A percentile compares a stretch with the other conserved stretches of the same genome.
These are phyloP conservation scores for Albugo laibachii DNA, from an alignment of 352 stramenopile species.

Conservation along the genomic window DNA sequence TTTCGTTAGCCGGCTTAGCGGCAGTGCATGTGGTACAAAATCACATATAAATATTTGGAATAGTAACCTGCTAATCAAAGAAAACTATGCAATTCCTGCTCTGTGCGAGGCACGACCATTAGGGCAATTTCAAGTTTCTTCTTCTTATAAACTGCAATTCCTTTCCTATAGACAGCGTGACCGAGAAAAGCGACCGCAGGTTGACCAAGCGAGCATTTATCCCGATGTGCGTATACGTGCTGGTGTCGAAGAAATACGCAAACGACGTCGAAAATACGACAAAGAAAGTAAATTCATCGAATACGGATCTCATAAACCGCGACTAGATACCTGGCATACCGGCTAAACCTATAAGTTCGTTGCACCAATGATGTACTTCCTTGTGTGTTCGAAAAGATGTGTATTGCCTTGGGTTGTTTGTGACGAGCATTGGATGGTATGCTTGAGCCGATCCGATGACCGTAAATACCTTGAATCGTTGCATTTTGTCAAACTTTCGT, in stretches of 20 bases:
- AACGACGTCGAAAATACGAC: conserved; percentile 20
- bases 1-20: conserved; percentile 10
- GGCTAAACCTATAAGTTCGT: conserved; percentile 17
- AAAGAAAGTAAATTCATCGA: conserved; percentile 14
- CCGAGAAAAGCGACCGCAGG: conserved; percentile 10
- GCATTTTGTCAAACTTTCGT: no score
- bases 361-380: conserved; percentile 20
- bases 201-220: conserved; percentile 13
- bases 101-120: conserved; percentile 1
- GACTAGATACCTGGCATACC: conserved; percentile 21
- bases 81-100: conserved; percentile 10
- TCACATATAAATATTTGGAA: conserved; percentile 12
- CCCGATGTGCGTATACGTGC: conserved; percentile 5
- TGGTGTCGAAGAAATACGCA: conserved; percentile 10
- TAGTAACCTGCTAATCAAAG: conserved; percentile 12
- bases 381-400: conserved; percentile 14
- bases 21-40: conserved; percentile 7
- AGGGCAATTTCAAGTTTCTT: conserved; percentile 12
- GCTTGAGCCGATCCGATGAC: conserved; percentile 13
- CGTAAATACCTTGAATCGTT: no score
- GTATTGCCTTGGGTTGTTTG: conserved; percentile 6
- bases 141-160: conserved; percentile 8
- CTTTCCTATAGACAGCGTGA: conserved; percentile 8
- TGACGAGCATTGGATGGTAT: conserved; percentile 13
- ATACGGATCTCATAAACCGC: conserved; percentile 13